phyloP scores from a whole-genome alignment of 1,284 basidiomycete species.

The Malassezia cuniculi region DNA sequence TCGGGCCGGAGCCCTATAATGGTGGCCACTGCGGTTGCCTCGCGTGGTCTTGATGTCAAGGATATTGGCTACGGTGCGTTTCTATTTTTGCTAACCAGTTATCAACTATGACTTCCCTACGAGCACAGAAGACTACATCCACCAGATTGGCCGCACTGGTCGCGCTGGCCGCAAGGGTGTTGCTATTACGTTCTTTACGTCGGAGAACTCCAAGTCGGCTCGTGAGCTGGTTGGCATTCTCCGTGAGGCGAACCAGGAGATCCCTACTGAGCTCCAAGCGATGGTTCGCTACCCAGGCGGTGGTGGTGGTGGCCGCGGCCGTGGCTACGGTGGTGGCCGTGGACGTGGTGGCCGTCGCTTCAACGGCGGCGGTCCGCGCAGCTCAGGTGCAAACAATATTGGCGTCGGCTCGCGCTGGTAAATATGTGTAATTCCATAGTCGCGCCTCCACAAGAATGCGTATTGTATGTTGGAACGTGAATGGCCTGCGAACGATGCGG shows the following conservation, averaged over 20 bases:
- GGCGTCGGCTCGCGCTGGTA: conserved; percentile 30
- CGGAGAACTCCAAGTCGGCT: conserved; percentile 80
- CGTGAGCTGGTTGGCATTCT: conserved; percentile 80
- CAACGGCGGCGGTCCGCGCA: conserved; percentile 22
- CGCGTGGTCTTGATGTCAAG: conserved; percentile 97
- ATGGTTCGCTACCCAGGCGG: conserved; percentile 66
- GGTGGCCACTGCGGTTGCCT: conserved; percentile 72
- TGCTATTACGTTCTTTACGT: conserved; percentile 80
- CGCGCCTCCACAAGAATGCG: conserved; percentile 8
- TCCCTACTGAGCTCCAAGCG: conserved; percentile 80
- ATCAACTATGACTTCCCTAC: conserved; percentile 89
- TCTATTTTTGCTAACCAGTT: conserved; percentile 15
- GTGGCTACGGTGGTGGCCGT: conserved; percentile 28
- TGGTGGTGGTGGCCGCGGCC: conserved; percentile 23
- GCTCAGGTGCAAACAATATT: conserved; percentile 33
- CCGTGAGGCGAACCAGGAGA: conserved; percentile 71
- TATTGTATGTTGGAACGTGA: conserved; percentile 36
- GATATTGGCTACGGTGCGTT: conserved; percentile 79
- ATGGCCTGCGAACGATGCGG: conserved; percentile 38
- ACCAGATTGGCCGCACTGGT: conserved; percentile 68
- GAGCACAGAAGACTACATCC: conserved; percentile 86
- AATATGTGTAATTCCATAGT: too few relatives aligned
- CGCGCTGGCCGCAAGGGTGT: conserved; percentile 64
- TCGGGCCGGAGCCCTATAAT: conserved; percentile 91
- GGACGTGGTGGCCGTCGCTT: conserved; percentile 18